phyloP scores from a whole-genome alignment of 306 rosid species.

The Fragaria iinumae region DNA sequence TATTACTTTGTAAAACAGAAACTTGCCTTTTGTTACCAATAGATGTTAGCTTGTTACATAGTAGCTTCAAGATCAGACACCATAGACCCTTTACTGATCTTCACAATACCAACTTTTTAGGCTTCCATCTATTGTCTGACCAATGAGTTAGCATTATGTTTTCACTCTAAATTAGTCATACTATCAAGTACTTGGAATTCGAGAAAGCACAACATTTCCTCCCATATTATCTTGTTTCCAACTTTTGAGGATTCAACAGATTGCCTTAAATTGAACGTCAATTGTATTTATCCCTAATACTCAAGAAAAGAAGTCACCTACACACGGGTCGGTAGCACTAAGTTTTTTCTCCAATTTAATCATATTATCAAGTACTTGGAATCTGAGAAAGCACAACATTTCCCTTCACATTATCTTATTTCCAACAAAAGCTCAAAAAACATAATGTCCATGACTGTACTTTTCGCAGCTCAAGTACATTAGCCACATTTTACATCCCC shows the following conservation, averaged over 20 bases:
- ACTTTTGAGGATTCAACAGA: neutral
- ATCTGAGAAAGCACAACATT: neutral
- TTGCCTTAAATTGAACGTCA: neutral
- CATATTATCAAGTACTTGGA: neutral
- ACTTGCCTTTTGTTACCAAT: neutral
- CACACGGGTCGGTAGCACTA: neutral
- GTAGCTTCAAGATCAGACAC: conserved; percentile 2
- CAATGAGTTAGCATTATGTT: too few species aligned
- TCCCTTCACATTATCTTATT: neutral
- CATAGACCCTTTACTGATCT: neutral
- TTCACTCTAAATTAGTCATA: too few species aligned
- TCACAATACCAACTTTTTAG: neutral
- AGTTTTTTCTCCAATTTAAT: neutral
- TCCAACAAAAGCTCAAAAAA: neutral
- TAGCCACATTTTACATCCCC: conserved; percentile 8
- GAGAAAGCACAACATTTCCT: too few species aligned
- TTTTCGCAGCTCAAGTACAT: neutral
- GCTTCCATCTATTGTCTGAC: neutral
- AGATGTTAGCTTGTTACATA: conserved; percentile 1
- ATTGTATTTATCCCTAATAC: neutral
- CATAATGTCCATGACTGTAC: neutral
- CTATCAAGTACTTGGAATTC: too few species aligned
- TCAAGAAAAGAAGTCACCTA: neutral
- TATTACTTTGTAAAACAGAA: neutral
- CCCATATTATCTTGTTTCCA: too few species aligned